Conservation (phyloP, 768 basidiomycete genomes). For the Collybia mongolica region DNA sequence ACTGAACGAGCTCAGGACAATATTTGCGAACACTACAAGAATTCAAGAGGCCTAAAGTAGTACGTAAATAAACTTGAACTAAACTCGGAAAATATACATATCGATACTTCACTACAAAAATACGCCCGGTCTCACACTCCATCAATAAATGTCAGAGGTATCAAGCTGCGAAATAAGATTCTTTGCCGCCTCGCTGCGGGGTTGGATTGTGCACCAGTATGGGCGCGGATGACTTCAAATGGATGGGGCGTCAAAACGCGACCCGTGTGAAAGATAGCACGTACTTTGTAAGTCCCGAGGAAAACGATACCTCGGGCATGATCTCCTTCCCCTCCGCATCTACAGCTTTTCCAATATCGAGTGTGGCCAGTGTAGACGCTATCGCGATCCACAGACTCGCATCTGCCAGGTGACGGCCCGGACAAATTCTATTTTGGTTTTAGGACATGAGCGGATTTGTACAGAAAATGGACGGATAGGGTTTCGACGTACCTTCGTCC, state of each 20-base stretch:
- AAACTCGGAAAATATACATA: no score
- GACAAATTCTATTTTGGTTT: constrained; percentile 28
- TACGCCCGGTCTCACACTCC: no score
- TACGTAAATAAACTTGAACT: no score
- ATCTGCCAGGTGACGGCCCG: constrained; percentile 41
- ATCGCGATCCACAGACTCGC: constrained; percentile 30
- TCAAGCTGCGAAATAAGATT: background rate
- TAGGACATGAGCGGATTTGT: no score
- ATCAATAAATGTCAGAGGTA: no score
- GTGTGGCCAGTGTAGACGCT: constrained; percentile 17
- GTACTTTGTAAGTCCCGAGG: constrained; percentile 24
- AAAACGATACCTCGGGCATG: constrained; percentile 30
- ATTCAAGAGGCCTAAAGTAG: no score
- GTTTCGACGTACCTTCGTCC: constrained; percentile 4
- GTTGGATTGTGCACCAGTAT: constrained; percentile 2
- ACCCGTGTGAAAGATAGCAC: background rate
- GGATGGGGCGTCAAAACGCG: background rate
- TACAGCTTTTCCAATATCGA: constrained; percentile 31
- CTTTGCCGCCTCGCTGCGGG: constrained; percentile 3
- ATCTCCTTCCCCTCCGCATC: constrained; percentile 30
- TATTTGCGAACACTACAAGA: no score
- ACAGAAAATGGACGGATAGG: background rate
- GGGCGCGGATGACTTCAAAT: constrained; percentile 1
- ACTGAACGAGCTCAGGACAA: no score
- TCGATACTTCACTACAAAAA: no score